These are phyloP conservation scores for Zizania palustris DNA, from an alignment of 202 grass and related monocot species.

Conservation along the genomic window DNA sequence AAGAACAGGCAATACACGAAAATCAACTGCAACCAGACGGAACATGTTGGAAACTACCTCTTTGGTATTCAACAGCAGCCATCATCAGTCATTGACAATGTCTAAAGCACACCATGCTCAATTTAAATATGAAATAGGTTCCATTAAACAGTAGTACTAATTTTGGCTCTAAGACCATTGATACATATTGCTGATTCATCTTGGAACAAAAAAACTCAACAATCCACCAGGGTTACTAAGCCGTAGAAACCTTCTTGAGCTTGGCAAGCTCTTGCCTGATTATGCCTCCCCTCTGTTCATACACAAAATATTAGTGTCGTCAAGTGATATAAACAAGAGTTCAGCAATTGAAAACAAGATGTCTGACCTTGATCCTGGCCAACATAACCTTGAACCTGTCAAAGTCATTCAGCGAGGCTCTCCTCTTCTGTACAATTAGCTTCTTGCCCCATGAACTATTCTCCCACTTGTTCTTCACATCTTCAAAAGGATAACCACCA, in stretches of 20 bases:
- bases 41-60: not conserved
- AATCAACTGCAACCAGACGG: not conserved
- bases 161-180: slow-evolving; percentile 37
- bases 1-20: not conserved
- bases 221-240: slow-evolving; percentile 42
- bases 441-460: slow-evolving; percentile 92
- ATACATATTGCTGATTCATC: slow-evolving; percentile 31
- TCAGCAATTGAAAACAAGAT: no score
- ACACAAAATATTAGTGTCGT: not conserved
- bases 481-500: slow-evolving; percentile 30
- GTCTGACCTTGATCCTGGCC: slow-evolving; percentile 72
- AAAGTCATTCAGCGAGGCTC: slow-evolving; percentile 83
- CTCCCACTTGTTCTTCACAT: slow-evolving; percentile 93
- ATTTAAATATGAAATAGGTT: slow-evolving; percentile 42
- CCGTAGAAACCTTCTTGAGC: slow-evolving; percentile 58
- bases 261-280: slow-evolving; percentile 76
- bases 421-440: slow-evolving; percentile 86
- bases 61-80: slow-evolving; percentile 10
- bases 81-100: slow-evolving; percentile 16
- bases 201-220: slow-evolving; percentile 42
- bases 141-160: slow-evolving; percentile 40
- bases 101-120: slow-evolving; percentile 36
- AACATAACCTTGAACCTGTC: slow-evolving; percentile 91
- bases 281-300: slow-evolving; percentile 65
- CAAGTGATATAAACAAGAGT: not conserved